Percentiles rank a stretch among this genome's conserved stretches.
Evolutionary conservation across 192 early-diverging fungal genomes (phyloP).

Genomic region (Coemansia sp.): DNA sequence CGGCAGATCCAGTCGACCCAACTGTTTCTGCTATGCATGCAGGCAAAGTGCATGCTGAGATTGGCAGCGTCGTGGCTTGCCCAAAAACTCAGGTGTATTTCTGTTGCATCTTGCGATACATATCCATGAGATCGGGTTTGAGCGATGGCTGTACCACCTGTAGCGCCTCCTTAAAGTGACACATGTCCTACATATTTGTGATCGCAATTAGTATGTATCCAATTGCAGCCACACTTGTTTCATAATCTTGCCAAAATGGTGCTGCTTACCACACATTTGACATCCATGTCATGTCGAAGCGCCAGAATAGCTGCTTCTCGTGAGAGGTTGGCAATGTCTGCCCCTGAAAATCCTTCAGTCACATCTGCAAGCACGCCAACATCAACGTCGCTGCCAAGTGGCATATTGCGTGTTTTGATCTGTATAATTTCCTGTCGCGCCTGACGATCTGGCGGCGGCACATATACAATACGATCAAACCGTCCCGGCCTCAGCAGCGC

Average conservation of each 20-base stretch:
- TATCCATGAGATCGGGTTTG: conserved; percentile 60
- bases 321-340: conserved; percentile 82
- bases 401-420: conserved; percentile 59
- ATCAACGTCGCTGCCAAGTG: conserved; percentile 57
- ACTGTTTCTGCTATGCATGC: background rate
- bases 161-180: conserved; percentile 48
- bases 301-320: conserved; percentile 74
- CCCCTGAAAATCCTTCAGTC: conserved; percentile 92
- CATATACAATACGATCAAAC: conserved; percentile 94
- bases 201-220: conserved; percentile 20
- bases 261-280: background rate
- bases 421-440: conserved; percentile 67
- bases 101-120: conserved; percentile 51
- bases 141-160: conserved; percentile 59
- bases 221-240: background rate
- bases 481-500: conserved; percentile 93
- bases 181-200: conserved; percentile 55
- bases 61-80: background rate
- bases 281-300: conserved; percentile 22
- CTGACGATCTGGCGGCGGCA: conserved; percentile 71
- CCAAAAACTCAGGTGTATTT: conserved; percentile 17
- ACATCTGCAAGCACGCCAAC: conserved; percentile 55
- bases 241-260: too few species aligned
- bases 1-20: background rate
- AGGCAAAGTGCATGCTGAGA: background rate